These are phyloP conservation scores for Blastobotrys persicus DNA, from an alignment of 1,139 yeast species.

Conservation along the genomic window DNA sequence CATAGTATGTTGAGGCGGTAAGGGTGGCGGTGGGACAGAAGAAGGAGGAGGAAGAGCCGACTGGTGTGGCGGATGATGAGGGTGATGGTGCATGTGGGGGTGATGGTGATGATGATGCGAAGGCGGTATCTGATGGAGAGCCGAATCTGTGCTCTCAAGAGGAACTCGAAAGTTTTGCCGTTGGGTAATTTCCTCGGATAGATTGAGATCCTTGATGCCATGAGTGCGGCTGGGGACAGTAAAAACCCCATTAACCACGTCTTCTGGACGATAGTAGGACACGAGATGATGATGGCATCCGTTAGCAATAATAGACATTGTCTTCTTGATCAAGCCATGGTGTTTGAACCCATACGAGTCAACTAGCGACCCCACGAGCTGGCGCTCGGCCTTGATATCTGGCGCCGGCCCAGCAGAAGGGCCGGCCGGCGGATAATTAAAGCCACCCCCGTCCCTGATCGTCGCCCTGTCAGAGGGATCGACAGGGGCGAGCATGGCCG, in stretches of 20 bases:
- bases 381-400: constrained; percentile 26
- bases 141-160: constrained; percentile 26
- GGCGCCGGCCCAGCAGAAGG: constrained; percentile 9
- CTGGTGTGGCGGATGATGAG: constrained; percentile 4
- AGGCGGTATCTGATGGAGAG: constrained; percentile 20
- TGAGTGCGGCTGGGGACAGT: constrained; percentile 57
- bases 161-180: constrained; percentile 53
- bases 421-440: constrained; percentile 10
- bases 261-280: constrained; percentile 73
- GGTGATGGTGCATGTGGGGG: not conserved
- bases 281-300: constrained; percentile 59
- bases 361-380: constrained; percentile 54
- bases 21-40: constrained; percentile 10
- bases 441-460: not conserved
- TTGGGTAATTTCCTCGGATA: constrained; percentile 61
- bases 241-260: constrained; percentile 59
- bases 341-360: constrained; percentile 68
- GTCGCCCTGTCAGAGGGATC: constrained; percentile 1
- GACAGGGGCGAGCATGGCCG: constrained; percentile 8
- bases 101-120: constrained; percentile 18
- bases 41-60: not conserved
- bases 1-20: not conserved
- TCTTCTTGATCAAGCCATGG: constrained; percentile 77
- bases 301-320: constrained; percentile 58
- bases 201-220: constrained; percentile 49